Base-by-base conservation (phyloP, 2,329 filamentous ascomycete species). In the Curvularia spicifera region DNA sequence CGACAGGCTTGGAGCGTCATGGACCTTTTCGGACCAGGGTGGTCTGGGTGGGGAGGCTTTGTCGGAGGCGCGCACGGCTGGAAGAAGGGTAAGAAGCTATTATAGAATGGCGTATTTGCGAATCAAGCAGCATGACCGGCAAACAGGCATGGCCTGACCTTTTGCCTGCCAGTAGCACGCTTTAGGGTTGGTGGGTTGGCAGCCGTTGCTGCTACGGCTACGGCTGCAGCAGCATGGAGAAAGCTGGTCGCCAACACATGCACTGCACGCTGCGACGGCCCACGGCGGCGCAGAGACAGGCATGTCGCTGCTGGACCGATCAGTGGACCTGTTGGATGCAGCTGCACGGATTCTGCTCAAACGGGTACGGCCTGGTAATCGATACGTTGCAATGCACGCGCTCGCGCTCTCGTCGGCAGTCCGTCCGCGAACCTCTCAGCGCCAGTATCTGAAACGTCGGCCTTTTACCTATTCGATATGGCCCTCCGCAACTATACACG, bases 41-140 rank as follows among this genome's bases (percentile, higher is more conserved):
- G 39, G 7, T 45, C 22, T 29, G 47, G 48, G 54, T 57, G 55
- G 44, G 53, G 50, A 53, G 50, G 55, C 43, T 49, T 33, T 24
- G 55, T 48, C 44, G 31, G 51, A 59, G 42, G 39, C 43, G 52
- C 31, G 55, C 31, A 42, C 40, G 51, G 46, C 37, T 45, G 50
- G 56, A 35, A 43, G 40, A 42, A 28, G 40, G 24, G 50, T 24
- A 26, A 40, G 46, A 58, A 33, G 56, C 51, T 55, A 58, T 54
- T 54, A 57, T 55, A 46, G 51, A 43, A 58, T 58, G 51, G 56
- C 51, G 56, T 52, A 55, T 46, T 51, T 56, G 56, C 56, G 52
- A 56, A 59, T 59, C 56, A 51, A 59, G 56, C 52, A 56, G 52
- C 46, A 56, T 42, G 42, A 42, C 52, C 47, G 52, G 52, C 52